These are phyloP conservation scores for Apophysomyces trapeziformis DNA, from an alignment of 371 early-diverging fungal genomes.

Conservation along the genomic window DNA sequence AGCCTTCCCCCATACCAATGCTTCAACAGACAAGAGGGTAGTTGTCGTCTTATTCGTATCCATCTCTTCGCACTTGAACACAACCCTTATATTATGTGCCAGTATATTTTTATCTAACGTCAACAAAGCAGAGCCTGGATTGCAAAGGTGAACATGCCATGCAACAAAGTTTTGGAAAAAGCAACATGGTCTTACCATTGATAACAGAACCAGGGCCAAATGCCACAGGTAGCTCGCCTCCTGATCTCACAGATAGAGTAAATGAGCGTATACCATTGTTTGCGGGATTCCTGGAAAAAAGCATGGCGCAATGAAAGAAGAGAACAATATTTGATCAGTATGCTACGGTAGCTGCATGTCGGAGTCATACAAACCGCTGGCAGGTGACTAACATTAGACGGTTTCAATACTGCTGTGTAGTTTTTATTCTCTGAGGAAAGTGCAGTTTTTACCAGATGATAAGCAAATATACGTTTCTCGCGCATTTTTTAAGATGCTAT, in stretches of 20 bases:
- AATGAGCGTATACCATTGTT: slow-evolving; percentile 31
- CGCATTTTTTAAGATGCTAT: too few relatives aligned
- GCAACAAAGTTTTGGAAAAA: background rate
- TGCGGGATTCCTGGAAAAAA: slow-evolving; percentile 17
- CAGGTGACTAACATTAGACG: too few relatives aligned
- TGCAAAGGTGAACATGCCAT: background rate
- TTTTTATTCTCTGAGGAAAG: too few relatives aligned
- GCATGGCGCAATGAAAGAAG: slow-evolving; percentile 11
- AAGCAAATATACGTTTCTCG: too few relatives aligned
- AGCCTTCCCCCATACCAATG: slow-evolving; percentile 34
- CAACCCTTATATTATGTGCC: slow-evolving; percentile 34
- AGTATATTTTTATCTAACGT: slow-evolving; percentile 34
- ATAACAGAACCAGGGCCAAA: slow-evolving; percentile 53
- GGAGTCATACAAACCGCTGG: too few relatives aligned
- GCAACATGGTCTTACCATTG: slow-evolving; percentile 32
- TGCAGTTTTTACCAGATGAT: too few relatives aligned
- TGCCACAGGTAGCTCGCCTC: slow-evolving; percentile 38
- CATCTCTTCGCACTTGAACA: slow-evolving; percentile 39
- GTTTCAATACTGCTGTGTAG: too few relatives aligned
- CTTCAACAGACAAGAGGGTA: slow-evolving; percentile 39
- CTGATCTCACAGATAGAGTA: slow-evolving; percentile 30
- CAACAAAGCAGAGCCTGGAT: slow-evolving; percentile 41
- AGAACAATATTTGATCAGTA: background rate
- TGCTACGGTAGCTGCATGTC: too few relatives aligned
- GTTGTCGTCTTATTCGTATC: slow-evolving; percentile 11